Conservation (phyloP, 192 early-diverging fungal genomes). For the Allomyces macrogynus region DNA sequence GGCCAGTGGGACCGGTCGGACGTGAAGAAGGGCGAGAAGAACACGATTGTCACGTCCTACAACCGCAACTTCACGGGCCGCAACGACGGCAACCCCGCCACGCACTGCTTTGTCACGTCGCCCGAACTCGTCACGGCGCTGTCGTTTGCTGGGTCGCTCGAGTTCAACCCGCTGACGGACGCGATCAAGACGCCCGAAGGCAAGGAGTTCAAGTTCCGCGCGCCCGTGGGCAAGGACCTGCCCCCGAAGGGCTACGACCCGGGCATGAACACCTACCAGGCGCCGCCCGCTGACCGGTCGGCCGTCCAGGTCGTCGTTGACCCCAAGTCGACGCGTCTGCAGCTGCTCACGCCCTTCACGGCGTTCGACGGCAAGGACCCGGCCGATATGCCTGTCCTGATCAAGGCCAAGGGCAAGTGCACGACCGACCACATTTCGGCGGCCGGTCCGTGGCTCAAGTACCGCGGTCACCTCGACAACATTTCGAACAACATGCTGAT, state of each 20-base stretch:
- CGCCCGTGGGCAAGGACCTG: conserved; percentile 70
- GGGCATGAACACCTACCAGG: conserved; percentile 86
- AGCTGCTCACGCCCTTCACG: conserved; percentile 67
- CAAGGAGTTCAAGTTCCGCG: conserved; percentile 81
- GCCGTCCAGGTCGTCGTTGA: conserved; percentile 51
- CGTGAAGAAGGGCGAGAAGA: conserved; percentile 86
- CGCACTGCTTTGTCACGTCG: conserved; percentile 87
- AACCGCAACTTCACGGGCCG: conserved; percentile 99
- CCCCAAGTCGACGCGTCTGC: conserved; percentile 75
- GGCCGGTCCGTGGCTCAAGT: conserved; percentile 81
- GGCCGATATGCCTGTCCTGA: conserved; percentile 60
- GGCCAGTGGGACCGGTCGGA: conserved; percentile 98
- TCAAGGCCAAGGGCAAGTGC: conserved; percentile 96
- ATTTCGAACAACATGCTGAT: conserved; percentile 99
- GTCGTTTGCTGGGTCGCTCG: conserved; percentile 79
- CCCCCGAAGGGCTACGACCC: conserved; percentile 85
- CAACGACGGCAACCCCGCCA: conserved; percentile 95
- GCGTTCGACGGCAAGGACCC: conserved; percentile 82
- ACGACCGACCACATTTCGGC: conserved; percentile 97
- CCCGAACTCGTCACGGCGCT: conserved; percentile 91
- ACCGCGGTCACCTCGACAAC: conserved; percentile 96
- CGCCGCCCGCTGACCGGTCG: conserved; percentile 65
- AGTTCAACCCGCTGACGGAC: conserved; percentile 89
- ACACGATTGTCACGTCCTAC: conserved; percentile 97
- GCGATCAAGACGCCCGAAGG: conserved; percentile 64